These are phyloP conservation scores for Hippophae tibetana DNA, from an alignment of 306 rosid genomes.

Conservation along the genomic window DNA sequence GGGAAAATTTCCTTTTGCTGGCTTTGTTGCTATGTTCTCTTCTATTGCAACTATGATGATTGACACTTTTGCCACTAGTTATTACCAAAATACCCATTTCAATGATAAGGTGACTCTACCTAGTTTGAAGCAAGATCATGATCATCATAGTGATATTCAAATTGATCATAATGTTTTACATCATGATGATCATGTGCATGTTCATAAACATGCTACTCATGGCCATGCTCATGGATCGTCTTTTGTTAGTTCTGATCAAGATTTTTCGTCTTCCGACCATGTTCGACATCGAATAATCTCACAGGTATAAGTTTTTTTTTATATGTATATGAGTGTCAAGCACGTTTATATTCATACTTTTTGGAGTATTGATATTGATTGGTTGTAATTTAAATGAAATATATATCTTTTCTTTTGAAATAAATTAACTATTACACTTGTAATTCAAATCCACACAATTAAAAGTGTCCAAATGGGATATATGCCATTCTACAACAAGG, in stretches of 20 bases:
- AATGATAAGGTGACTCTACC: slow-evolving; percentile 17
- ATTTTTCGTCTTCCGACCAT: slow-evolving; percentile 25
- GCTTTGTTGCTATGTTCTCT: slow-evolving; percentile 54
- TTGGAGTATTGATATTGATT: too few relatives aligned
- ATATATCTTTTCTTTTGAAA: too few relatives aligned
- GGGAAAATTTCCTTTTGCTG: slow-evolving; percentile 51
- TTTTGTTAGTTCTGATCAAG: background rate
- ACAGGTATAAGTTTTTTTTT: slow-evolving; percentile 37
- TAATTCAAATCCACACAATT: too few relatives aligned
- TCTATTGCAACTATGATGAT: slow-evolving; percentile 46
- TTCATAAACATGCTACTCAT: slow-evolving; percentile 86
- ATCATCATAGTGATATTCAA: background rate
- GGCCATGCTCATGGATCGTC: slow-evolving; percentile 84
- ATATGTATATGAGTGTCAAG: too few relatives aligned
- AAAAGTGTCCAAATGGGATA: too few relatives aligned
- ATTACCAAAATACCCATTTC: slow-evolving; percentile 30
- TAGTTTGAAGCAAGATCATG: slow-evolving; percentile 18
- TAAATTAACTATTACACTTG: too few relatives aligned
- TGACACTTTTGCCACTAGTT: slow-evolving; percentile 47
- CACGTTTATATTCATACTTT: too few relatives aligned
- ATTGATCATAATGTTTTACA: background rate
- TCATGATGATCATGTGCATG: slow-evolving; percentile 75
- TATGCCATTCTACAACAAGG: too few relatives aligned
- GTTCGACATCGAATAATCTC: slow-evolving; percentile 67
- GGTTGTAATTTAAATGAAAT: too few relatives aligned